Conservation (phyloP, 1,284 basidiomycete genomes). For the Tremellales sp. region DNA sequence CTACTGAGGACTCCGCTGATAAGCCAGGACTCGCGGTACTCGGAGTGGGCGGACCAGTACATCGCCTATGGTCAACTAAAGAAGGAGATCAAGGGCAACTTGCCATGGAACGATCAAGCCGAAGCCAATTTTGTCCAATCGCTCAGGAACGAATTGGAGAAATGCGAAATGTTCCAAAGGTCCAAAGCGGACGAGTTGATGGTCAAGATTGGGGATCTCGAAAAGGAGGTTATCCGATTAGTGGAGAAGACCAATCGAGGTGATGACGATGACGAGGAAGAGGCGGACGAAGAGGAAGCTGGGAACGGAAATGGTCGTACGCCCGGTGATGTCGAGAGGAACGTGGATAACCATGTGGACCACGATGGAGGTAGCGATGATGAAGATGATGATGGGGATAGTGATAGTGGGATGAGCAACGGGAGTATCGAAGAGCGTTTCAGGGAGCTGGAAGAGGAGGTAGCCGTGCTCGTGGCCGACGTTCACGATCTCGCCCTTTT, state of each 20-base stretch:
- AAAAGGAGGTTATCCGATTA: constrained; percentile 70
- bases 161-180: constrained; percentile 93
- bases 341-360: constrained; percentile 52
- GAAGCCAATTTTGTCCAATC: constrained; percentile 73
- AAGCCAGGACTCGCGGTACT: constrained; percentile 70
- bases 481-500: constrained; percentile 96
- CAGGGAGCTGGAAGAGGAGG: constrained; percentile 85
- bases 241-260: constrained; percentile 52
- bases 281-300: constrained; percentile 52
- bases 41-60: constrained; percentile 86
- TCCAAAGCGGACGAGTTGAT: constrained; percentile 83
- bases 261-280: constrained; percentile 41
- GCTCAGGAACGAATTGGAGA: constrained; percentile 85
- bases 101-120: constrained; percentile 68
- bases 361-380: constrained; percentile 53
- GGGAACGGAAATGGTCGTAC: constrained; percentile 17
- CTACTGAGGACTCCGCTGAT: background rate
- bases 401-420: constrained; percentile 54
- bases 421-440: constrained; percentile 85
- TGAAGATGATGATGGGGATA: constrained; percentile 56
- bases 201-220: constrained; percentile 71
- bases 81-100: constrained; percentile 68
- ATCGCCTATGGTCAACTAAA: constrained; percentile 85
- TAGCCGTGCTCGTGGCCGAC: constrained; percentile 92
- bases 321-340: constrained; percentile 32